Percentiles rank a stretch among this genome's conserved stretches.
phyloP scores from a whole-genome alignment of 2,329 filamentous ascomycete genomes.

The Ophiocordyceps polyrhachis-furcata region DNA sequence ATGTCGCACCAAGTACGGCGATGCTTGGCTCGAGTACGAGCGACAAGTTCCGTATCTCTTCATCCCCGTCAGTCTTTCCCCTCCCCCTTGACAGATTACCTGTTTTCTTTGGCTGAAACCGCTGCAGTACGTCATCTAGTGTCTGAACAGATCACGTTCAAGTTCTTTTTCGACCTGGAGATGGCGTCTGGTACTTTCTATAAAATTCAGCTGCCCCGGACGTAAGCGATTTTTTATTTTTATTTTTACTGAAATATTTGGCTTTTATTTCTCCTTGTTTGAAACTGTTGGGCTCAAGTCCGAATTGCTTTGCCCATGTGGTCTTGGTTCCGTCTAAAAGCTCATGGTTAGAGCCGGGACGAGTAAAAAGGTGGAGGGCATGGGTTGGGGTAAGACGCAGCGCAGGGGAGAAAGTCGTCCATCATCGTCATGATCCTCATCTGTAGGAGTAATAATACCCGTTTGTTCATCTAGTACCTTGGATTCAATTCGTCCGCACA shows the following conservation, averaged over 20 bases:
- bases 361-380: neutral
- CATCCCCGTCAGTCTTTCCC: slow-evolving; percentile 38
- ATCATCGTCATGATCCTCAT: neutral
- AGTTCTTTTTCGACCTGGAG: neutral
- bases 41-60: slow-evolving; percentile 65
- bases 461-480: neutral
- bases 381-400: neutral
- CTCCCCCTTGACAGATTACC: neutral
- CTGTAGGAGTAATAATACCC: neutral
- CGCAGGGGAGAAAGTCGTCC: neutral
- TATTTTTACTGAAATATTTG: neutral
- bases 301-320: neutral
- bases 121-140: slow-evolving; percentile 23
- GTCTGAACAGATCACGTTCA: neutral
- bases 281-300: neutral
- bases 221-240: neutral
- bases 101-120: neutral
- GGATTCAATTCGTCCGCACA: too few species aligned
- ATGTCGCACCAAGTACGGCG: slow-evolving; percentile 65
- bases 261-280: neutral
- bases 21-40: slow-evolving; percentile 67
- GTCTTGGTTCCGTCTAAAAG: neutral
- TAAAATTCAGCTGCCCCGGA: neutral
- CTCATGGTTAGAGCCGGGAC: neutral
- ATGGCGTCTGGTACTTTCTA: neutral